These are phyloP conservation scores for Pisolithus orientalis DNA, from an alignment of 768 basidiomycete genomes.

Conservation along the genomic window DNA sequence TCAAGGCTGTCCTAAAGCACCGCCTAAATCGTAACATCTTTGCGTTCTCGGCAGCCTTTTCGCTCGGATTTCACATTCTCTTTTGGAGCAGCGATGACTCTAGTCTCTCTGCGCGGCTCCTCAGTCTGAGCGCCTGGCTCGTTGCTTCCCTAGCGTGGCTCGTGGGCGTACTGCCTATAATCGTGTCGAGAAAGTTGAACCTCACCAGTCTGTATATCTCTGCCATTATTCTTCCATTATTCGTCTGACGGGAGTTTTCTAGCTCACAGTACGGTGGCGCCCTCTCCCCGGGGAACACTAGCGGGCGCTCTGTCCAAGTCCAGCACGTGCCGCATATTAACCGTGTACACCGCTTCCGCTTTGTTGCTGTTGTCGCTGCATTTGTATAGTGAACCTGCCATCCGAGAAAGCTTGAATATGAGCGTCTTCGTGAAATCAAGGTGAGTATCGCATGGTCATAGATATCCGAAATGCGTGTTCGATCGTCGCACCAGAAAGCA, in stretches of 20 bases:
- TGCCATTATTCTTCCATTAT: background rate
- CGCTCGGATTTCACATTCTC: conserved; percentile 35
- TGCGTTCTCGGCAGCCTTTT: conserved; percentile 40
- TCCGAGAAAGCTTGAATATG: conserved; percentile 36
- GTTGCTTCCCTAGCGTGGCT: conserved; percentile 42
- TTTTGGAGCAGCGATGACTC: conserved; percentile 22
- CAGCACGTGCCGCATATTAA: conserved; percentile 38
- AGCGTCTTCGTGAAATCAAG: conserved; percentile 61
- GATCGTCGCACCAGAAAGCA: conserved; percentile 49
- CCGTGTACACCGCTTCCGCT: conserved; percentile 44
- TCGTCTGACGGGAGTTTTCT: background rate
- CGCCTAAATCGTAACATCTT: conserved; percentile 54
- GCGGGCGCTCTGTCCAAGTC: conserved; percentile 40
- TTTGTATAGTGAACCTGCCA: conserved; percentile 25
- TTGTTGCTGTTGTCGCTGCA: conserved; percentile 39
- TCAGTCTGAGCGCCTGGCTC: conserved; percentile 40
- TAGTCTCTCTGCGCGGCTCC: conserved; percentile 28
- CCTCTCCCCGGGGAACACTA: conserved; percentile 48
- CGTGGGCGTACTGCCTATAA: conserved; percentile 47
- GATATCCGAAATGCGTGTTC: background rate
- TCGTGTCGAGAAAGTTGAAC: conserved; percentile 52
- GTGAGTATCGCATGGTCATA: conserved; percentile 29
- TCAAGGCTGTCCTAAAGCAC: conserved; percentile 55
- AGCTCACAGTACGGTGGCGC: conserved; percentile 43
- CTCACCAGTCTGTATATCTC: conserved; percentile 45